Evolutionary conservation across 768 basidiomycete genomes (phyloP).

Genomic region (Rhizopogon sp.): DNA sequence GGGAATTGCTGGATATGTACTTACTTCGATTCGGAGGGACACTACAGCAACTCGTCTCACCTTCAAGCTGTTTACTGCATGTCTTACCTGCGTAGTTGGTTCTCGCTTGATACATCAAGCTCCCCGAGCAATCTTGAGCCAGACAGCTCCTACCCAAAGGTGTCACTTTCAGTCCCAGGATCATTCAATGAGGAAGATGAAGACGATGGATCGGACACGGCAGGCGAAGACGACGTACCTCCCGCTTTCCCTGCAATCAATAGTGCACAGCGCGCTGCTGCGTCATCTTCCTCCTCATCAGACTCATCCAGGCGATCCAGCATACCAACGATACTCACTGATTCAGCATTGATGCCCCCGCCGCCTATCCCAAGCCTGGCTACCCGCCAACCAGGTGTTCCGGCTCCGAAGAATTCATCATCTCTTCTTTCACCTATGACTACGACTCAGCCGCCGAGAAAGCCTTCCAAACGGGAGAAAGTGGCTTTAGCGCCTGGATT

Average conservation of each 20-base stretch:
- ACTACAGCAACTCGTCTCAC: background rate
- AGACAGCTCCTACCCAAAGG: background rate
- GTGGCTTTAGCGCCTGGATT: constrained; percentile 89
- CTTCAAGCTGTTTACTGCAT: background rate
- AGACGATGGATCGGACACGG: constrained; percentile 34
- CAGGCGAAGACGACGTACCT: constrained; percentile 50
- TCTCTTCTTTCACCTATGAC: constrained; percentile 54
- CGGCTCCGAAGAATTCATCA: constrained; percentile 25
- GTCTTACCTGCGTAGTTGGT: constrained; percentile 60
- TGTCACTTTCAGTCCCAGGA: constrained; percentile 13
- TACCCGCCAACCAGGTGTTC: constrained; percentile 28
- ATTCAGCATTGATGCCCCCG: constrained; percentile 49
- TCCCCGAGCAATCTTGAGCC: background rate
- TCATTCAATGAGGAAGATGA: constrained; percentile 24
- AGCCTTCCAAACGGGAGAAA: constrained; percentile 63
- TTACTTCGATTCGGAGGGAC: no score
- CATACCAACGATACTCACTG: constrained; percentile 32
- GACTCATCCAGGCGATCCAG: background rate
- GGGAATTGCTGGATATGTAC: no score
- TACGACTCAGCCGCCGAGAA: constrained; percentile 55
- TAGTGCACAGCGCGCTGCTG: constrained; percentile 62
- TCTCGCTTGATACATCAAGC: constrained; percentile 30
- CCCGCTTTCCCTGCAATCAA: constrained; percentile 70
- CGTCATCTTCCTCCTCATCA: constrained; percentile 13
- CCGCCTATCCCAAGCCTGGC: constrained; percentile 40